A percentile compares a stretch with the other conserved stretches of the same genome.
Conservation (phyloP, 2,329 filamentous ascomycete species). For the Penicillium sumatraense region DNA sequence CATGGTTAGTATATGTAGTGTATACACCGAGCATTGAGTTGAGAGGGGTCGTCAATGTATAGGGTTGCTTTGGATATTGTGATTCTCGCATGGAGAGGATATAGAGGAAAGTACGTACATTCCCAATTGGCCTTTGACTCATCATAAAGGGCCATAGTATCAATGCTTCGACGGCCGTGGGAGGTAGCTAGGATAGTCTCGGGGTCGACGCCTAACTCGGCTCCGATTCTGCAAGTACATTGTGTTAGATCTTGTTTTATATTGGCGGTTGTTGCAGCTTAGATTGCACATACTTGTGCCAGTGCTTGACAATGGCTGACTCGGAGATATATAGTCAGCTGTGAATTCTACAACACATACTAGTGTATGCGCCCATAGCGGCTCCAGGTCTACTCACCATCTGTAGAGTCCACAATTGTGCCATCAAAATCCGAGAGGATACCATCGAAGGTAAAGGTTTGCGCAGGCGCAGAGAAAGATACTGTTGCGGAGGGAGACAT, state of each 20-base stretch:
- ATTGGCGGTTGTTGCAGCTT: not conserved
- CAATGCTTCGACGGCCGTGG: constrained; percentile 88
- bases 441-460: constrained; percentile 46
- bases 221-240: constrained; percentile 54
- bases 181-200: constrained; percentile 85
- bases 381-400: constrained; percentile 35
- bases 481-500: constrained; percentile 38
- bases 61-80: too few relatives aligned
- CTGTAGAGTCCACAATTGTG: constrained; percentile 54
- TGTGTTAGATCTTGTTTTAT: constrained; percentile 1
- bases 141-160: constrained; percentile 77
- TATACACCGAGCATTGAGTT: too few relatives aligned
- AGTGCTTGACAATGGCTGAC: constrained; percentile 66
- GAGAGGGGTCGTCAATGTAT: not conserved
- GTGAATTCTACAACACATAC: constrained; percentile 42
- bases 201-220: constrained; percentile 83
- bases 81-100: too few relatives aligned
- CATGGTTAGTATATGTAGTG: not conserved
- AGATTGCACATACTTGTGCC: constrained; percentile 57
- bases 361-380: constrained; percentile 17
- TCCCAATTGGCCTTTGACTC: constrained; percentile 91
- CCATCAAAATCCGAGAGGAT: constrained; percentile 55
- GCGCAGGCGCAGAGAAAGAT: constrained; percentile 46
- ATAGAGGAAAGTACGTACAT: constrained; percentile 62
- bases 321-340: constrained; percentile 54